Evolutionary conservation across 768 basidiomycete genomes (phyloP).

Genomic region (Pleurotus salmoneostramineus): DNA sequence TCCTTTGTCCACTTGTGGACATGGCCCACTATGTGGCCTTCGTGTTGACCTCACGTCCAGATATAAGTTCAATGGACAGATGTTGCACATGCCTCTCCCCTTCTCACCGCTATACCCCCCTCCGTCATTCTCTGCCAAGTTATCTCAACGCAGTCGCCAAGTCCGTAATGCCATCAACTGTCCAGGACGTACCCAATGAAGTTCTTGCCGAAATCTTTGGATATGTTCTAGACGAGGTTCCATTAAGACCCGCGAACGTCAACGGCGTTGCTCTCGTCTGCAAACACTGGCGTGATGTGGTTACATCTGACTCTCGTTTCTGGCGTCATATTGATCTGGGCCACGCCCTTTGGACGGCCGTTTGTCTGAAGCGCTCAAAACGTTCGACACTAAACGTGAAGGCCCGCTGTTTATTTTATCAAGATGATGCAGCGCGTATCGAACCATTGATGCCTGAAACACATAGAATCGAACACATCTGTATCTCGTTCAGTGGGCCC

Average conservation of each 20-base stretch:
- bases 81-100: not conserved
- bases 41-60: too few species aligned
- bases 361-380: not conserved
- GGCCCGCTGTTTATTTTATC: too few species aligned
- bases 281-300: not conserved
- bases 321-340: not conserved
- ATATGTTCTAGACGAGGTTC: not conserved
- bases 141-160: not conserved
- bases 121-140: not conserved
- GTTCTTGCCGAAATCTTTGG: not conserved
- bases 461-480: too few species aligned
- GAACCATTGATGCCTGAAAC: too few species aligned
- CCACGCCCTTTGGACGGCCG: not conserved
- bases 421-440: too few species aligned
- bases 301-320: not conserved
- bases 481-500: too few species aligned
- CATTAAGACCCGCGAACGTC: not conserved
- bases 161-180: not conserved
- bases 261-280: not conserved
- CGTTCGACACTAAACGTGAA: not conserved
- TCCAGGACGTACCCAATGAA: not conserved
- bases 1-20: too few species aligned
- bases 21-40: too few species aligned
- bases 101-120: not conserved
- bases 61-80: too few species aligned